Evolutionary conservation across 306 rosid species (phyloP).

Genomic region (Pyrus betulifolia): DNA sequence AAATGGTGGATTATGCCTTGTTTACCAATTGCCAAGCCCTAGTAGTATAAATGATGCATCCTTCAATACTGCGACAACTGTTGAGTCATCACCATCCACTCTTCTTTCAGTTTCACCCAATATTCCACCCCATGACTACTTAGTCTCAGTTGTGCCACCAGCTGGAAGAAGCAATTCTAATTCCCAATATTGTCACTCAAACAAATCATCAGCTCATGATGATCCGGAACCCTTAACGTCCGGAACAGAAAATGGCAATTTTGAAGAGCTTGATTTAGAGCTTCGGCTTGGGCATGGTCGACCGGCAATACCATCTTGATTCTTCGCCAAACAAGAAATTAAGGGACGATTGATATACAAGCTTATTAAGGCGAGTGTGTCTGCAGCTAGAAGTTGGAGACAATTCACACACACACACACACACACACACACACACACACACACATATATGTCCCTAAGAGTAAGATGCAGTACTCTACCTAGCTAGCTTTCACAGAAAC

Average conservation of each 20-base stretch:
- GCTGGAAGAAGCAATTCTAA: background rate
- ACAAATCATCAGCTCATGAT: conserved; percentile 5
- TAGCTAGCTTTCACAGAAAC: background rate
- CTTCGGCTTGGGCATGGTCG: conserved; percentile 64
- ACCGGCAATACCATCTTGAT: conserved; percentile 39
- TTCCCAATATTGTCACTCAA: background rate
- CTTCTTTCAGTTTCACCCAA: conserved; percentile 50
- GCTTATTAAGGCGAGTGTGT: background rate
- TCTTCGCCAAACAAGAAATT: background rate
- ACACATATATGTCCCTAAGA: no score
- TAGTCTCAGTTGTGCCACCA: background rate
- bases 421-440: no score
- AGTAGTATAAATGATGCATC: background rate
- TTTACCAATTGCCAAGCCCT: conserved; percentile 74
- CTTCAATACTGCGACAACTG: background rate
- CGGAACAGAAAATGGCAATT: conserved; percentile 13
- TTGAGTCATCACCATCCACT: conserved; percentile 37
- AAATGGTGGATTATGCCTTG: conserved; percentile 51
- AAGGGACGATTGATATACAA: background rate
- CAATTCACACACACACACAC: no score
- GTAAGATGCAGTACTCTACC: no score
- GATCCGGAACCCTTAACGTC: conserved; percentile 18
- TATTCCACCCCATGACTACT: conserved; percentile 5
- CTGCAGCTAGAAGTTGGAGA: background rate
- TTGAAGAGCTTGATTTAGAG: conserved; percentile 88